Base-by-base conservation (phyloP, 2,329 filamentous ascomycete species). In the Penicillium corylophilum region DNA sequence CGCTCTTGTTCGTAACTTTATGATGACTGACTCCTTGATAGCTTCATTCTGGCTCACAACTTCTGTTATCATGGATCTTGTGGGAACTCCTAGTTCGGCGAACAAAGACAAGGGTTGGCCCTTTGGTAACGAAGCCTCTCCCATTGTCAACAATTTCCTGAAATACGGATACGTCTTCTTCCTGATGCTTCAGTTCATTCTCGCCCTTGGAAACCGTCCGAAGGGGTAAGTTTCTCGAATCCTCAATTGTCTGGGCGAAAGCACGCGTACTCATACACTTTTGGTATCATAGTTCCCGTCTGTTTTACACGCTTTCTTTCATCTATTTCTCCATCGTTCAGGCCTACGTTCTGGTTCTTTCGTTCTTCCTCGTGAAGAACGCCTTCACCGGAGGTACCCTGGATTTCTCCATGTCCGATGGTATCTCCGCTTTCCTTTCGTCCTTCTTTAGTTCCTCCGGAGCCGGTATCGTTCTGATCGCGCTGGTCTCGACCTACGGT, bases 91-190 rank as follows among this genome's bases (percentile, higher is more conserved):
- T 8, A 55, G 61, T 51, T 1, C 4, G 2, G 24, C 54, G 1
- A 63, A 63, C 44, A 59, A 59, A 26, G 5, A 60, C n/a, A 50
- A 60, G 29, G 61, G 59, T 22, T 63, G 61, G 61, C 61, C 61
- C 8, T 63, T 63, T 38, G 61, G 61, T 23, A 51, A 63, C 22
- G 57, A 62, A 1, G 61, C 58, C 8, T 40, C 92, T 2, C 91
- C 92, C 0, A 87, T 95, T 65, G 77, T 97, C 78, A 97, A 97
- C 78, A 87, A 88, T 18, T 77, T 95, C 50, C 78, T 97, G 54
- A 89, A 95, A 75, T 96, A 96, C 71, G 72, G 93, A 53, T 97
- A 97, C 72, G 79, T 97, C 56, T 91, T 85, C 50, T 95, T 95
- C 74, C 80, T 97, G 50, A 84, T 95, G 55, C 79, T 96, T 53